Percentiles rank a stretch among this genome's conserved stretches.
Conservation (phyloP, 2,329 filamentous ascomycete genomes). For the Cladosporium sp. region DNA sequence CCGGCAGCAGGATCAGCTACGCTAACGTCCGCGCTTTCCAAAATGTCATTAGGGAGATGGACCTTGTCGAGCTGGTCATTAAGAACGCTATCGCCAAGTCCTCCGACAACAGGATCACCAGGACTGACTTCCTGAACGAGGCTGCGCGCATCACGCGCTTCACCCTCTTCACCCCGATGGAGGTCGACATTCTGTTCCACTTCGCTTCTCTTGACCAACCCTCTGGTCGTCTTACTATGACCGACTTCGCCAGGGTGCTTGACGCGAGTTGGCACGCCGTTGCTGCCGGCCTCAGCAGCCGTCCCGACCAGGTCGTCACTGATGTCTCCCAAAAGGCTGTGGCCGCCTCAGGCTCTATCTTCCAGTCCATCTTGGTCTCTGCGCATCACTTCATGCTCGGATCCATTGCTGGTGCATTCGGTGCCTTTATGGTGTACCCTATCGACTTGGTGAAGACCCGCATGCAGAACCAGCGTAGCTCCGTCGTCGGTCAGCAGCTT, state of each 20-base stretch:
- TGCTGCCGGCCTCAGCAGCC: slow-evolving; percentile 45
- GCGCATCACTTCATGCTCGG: slow-evolving; percentile 88
- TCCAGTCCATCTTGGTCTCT: slow-evolving; percentile 71
- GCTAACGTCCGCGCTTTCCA: slow-evolving; percentile 97
- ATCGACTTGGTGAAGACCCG: slow-evolving; percentile 98
- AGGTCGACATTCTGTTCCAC: slow-evolving; percentile 97
- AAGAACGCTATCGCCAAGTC: slow-evolving; percentile 83
- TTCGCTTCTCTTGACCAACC: slow-evolving; percentile 92
- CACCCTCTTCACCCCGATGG: slow-evolving; percentile 96
- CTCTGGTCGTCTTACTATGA: slow-evolving; percentile 76
- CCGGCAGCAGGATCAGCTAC: slow-evolving; percentile 92
- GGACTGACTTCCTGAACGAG: slow-evolving; percentile 91
- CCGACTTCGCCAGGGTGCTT: slow-evolving; percentile 91
- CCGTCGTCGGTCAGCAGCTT: slow-evolving; percentile 77
- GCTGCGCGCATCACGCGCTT: slow-evolving; percentile 88
- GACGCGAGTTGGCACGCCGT: slow-evolving; percentile 83
- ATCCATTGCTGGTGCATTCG: slow-evolving; percentile 89
- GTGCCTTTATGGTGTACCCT: slow-evolving; percentile 98
- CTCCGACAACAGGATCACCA: slow-evolving; percentile 86
- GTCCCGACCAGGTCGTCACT: slow-evolving; percentile 52
- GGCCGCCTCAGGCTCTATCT: slow-evolving; percentile 56
- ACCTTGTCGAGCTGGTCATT: slow-evolving; percentile 90
- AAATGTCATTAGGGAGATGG: slow-evolving; percentile 97
- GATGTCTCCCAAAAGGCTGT: slow-evolving; percentile 55
- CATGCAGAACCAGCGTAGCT: slow-evolving; percentile 92